Evolutionary conservation across 371 early-diverging fungal species (phyloP).

Genomic region (Globomyces sp.): DNA sequence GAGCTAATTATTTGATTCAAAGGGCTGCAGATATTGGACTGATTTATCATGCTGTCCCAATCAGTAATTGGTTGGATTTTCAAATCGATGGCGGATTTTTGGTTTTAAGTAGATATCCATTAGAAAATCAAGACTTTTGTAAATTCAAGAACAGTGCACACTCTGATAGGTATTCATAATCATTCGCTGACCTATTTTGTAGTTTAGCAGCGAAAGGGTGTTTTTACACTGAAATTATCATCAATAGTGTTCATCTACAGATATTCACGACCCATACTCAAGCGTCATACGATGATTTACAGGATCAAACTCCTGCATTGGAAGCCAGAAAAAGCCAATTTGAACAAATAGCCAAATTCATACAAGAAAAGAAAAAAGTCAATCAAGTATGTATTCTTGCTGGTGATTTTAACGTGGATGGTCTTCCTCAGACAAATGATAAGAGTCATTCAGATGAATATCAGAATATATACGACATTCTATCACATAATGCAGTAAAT

Average conservation of each 20-base stretch:
- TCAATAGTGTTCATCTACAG: not conserved
- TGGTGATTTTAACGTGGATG: slow-evolving; percentile 3
- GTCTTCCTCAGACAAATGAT: not conserved
- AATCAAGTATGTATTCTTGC: not conserved
- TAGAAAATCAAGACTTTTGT: slow-evolving; percentile 44
- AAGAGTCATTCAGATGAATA: not conserved
- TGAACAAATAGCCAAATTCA: not conserved
- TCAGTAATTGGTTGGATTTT: slow-evolving; percentile 59
- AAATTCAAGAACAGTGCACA: not conserved
- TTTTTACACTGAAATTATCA: not conserved
- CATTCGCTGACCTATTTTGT: too few species aligned
- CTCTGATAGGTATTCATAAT: not conserved
- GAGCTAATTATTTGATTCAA: slow-evolving; percentile 53
- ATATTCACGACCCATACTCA: slow-evolving; percentile 6
- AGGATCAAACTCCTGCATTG: not conserved
- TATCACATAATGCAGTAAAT: not conserved
- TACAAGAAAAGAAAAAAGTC: not conserved
- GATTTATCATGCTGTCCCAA: slow-evolving; percentile 52
- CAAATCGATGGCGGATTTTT: slow-evolving; percentile 80
- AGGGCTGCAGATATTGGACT: slow-evolving; percentile 70
- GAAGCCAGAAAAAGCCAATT: not conserved
- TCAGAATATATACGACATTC: not conserved
- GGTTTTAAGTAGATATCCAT: slow-evolving; percentile 69
- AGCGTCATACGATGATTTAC: not conserved
- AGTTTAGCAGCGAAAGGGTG: not conserved